Base-by-base conservation (phyloP, 2,329 filamentous ascomycete genomes). In the Trichophyton verrucosum region DNA sequence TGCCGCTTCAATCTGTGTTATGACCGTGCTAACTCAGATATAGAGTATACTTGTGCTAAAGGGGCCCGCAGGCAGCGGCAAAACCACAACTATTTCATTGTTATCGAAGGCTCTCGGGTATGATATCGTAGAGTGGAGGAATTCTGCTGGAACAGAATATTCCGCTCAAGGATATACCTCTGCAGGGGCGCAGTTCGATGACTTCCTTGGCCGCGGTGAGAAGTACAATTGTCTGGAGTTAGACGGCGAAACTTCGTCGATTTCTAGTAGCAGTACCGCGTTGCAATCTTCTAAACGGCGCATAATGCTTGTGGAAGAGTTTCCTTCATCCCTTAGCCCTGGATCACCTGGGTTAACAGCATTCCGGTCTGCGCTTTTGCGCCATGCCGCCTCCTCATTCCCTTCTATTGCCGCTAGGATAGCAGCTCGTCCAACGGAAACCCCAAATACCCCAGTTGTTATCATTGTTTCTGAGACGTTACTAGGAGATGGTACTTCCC, bases 401-500 rank as follows among this genome's bases (percentile, higher is more conserved):
- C 82, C 85, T 0, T 78, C 84, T 5, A 61, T 81, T 77, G 70
- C 75, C 72, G 66, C 73, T 68, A 57, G 72, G 57, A 63, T 63
- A 67, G 36, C 66, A 67, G 58, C 65, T 5, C 20, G 56, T 64
- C 69, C 67, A 8, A 51, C 3, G 17, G 27, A 36, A 78, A 81
- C 2, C 73, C 33, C 78, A 8, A 77, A 85, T 27, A 84, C 83
- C 1, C 94, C 94, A 0, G 80, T 97, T 40, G 82, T 99, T 36
- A 86, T 99, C 76, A 82, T 99, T 61, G 85, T 99, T 58, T 96
- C 94, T 0, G 94, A 99, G 73, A 95, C 90, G 0, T 78, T 95
- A 13, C 76, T 96, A 15, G 92, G 89, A 0, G 94, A 91, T 1
- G 91, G 86, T 6, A 91, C 89, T 2, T 87, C 91, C 1, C 85